Percentiles rank a stretch among this genome's conserved stretches.
phyloP scores from a whole-genome alignment of 192 early-diverging fungal genomes.

The Rhizoclosmatium sp. region DNA sequence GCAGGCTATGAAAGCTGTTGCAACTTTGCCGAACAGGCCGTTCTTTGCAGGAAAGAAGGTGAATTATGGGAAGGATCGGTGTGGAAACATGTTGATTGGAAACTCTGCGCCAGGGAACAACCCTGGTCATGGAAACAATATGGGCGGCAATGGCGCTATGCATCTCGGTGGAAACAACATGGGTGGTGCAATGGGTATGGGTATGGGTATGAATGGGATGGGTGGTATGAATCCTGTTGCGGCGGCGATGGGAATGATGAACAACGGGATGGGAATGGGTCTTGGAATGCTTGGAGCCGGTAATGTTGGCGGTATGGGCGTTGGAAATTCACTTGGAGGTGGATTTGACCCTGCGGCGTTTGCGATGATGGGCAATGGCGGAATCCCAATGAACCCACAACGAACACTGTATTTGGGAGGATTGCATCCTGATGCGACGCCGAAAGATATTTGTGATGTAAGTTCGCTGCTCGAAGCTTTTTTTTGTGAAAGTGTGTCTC shows the following conservation, averaged over 20 bases:
- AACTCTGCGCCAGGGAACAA: background rate
- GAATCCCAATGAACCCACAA: slow-evolving; percentile 16
- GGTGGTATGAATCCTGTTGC: background rate
- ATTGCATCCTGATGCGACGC: slow-evolving; percentile 77
- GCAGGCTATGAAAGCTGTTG: slow-evolving; percentile 79
- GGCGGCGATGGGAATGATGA: slow-evolving; percentile 11
- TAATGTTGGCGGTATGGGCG: background rate
- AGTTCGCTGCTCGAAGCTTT: slow-evolving; percentile 3
- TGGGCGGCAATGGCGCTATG: too few species aligned
- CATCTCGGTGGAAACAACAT: too few species aligned
- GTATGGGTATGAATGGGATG: background rate
- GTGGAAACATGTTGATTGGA: slow-evolving; percentile 54
- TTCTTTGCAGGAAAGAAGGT: slow-evolving; percentile 68
- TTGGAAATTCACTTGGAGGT: background rate
- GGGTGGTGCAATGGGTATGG: background rate
- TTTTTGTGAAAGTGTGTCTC: slow-evolving; percentile 2
- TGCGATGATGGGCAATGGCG: background rate
- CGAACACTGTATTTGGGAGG: slow-evolving; percentile 86
- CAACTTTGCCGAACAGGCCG: slow-evolving; percentile 61
- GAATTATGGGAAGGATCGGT: slow-evolving; percentile 88
- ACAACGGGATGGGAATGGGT: slow-evolving; percentile 12
- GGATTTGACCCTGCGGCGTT: background rate
- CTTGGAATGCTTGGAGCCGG: background rate
- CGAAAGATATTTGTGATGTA: slow-evolving; percentile 85
- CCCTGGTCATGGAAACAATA: too few species aligned